These are phyloP conservation scores for Backusella westeae DNA, from an alignment of 192 early-diverging fungal genomes.

Conservation along the genomic window DNA sequence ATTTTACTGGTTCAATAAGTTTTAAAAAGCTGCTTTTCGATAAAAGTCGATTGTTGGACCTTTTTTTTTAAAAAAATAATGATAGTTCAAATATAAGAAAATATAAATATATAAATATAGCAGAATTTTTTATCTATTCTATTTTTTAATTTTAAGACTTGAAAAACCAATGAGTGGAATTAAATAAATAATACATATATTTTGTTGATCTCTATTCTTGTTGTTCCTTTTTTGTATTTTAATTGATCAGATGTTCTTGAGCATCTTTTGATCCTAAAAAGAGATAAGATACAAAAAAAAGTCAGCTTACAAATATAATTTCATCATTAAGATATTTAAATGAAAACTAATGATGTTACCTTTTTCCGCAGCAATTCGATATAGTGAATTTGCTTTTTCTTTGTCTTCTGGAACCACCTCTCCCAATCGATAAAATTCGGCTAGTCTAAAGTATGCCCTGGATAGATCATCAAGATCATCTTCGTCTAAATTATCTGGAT, in stretches of 20 bases:
- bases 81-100: background rate
- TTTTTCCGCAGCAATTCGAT: slow-evolving; percentile 25
- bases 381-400: slow-evolving; percentile 19
- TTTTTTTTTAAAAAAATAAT: background rate
- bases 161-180: background rate
- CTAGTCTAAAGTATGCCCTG: slow-evolving; percentile 22
- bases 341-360: slow-evolving; percentile 16
- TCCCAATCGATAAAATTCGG: slow-evolving; percentile 28
- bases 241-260: slow-evolving; percentile 9
- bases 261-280: slow-evolving; percentile 23
- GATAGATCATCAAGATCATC: slow-evolving; percentile 29
- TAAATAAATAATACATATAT: background rate
- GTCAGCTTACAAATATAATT: background rate
- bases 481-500: slow-evolving; percentile 19
- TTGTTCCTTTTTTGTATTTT: background rate
- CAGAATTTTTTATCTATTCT: background rate
- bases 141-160: background rate
- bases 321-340: background rate
- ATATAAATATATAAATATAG: background rate
- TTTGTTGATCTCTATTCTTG: background rate
- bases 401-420: slow-evolving; percentile 14
- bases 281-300: background rate
- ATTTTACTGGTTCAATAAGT: background rate
- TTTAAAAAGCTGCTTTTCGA: background rate
- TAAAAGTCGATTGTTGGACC: background rate